Evolutionary conservation across 202 grass and related monocot species (phyloP).

Genomic region (Bolboschoenoplectus hybrid): DNA sequence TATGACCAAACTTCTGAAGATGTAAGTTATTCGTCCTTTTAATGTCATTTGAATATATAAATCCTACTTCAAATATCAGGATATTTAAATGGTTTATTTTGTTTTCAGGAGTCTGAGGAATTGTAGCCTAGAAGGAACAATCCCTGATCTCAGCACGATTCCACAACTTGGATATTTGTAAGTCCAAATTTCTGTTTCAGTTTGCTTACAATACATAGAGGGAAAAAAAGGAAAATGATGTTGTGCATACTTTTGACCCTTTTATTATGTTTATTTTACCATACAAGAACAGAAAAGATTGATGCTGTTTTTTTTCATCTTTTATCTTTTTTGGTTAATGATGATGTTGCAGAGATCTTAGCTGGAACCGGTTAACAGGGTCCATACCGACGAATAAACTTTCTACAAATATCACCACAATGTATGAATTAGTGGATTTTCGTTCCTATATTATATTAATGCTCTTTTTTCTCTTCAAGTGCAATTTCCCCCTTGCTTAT

Average conservation of each 20-base stretch:
- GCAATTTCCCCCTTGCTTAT: background rate
- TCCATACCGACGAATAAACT: conserved; percentile 72
- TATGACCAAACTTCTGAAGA: conserved; percentile 78
- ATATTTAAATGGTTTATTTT: conserved; percentile 43
- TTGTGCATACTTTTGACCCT: background rate
- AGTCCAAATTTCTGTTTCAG: conserved; percentile 41
- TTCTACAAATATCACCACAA: conserved; percentile 84
- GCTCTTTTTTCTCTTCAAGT: background rate
- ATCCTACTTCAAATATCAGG: conserved; percentile 14
- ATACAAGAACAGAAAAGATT: background rate
- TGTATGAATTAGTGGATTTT: conserved; percentile 49
- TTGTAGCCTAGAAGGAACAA: conserved; percentile 77
- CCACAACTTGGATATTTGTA: conserved; percentile 80
- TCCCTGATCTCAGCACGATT: conserved; percentile 86
- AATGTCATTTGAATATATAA: conserved; percentile 27
- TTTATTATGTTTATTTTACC: conserved; percentile 21
- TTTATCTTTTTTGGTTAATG: background rate
- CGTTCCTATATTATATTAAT: conserved; percentile 8
- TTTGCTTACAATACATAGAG: background rate
- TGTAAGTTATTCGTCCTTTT: conserved; percentile 58
- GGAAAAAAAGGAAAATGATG: background rate
- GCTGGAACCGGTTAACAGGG: conserved; percentile 79
- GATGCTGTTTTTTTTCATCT: background rate
- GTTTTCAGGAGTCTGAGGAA: conserved; percentile 91
- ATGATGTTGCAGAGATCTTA: conserved; percentile 77